Evolutionary conservation across 352 stramenopile species (phyloP), one percentile per base, ranked within the genome.

Genomic region (Phytopythium kandeliae): DNA sequence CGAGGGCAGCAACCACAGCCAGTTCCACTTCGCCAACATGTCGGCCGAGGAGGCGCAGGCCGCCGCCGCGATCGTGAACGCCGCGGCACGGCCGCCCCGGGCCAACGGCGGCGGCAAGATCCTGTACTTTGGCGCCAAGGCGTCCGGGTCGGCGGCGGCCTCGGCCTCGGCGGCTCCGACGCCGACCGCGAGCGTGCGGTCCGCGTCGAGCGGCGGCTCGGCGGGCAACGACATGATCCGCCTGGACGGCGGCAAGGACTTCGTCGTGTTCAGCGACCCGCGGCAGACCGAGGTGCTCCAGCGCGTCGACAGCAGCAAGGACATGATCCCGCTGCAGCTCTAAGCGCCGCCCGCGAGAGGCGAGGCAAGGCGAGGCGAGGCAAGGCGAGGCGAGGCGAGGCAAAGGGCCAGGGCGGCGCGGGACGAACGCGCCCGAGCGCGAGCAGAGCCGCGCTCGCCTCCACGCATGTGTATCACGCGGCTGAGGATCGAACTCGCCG

Each of bases 311-410:
- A 57, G 72, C 34, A 51, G 67, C 42, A 69, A 54, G 13, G 74
- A 86, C 43, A 86, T 86, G 74, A 86, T 86, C 31, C 71, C 67
- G 30, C 55, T 86, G 15, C 51, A 68, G 24, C 65, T 86, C 19
- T 74, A 46, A 60, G 24, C 2, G n/a, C 30, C 28, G 28, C 9
- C 4, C 28, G n/a, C n/a, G n/a, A n/a, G n/a, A n/a, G n/a, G n/a
- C n/a, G n/a, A n/a, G n/a, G n/a, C n/a, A n/a, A n/a, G n/a, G n/a
- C n/a, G n/a, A n/a, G n/a, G n/a, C n/a, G n/a, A n/a, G n/a, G n/a
- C n/a, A n/a, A n/a, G n/a, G n/a, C n/a, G n/a, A n/a, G n/a, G n/a
- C n/a, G n/a, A n/a, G n/a, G n/a, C n/a, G n/a, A n/a, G n/a, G n/a
- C n/a, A n/a, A n/a, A n/a, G n/a, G n/a, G n/a, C n/a, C n/a, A n/a